Percentiles rank a stretch among this genome's conserved stretches.
These are phyloP conservation scores for Alternaria triticina DNA, from an alignment of 2,329 filamentous ascomycete species.

Conservation along the genomic window DNA sequence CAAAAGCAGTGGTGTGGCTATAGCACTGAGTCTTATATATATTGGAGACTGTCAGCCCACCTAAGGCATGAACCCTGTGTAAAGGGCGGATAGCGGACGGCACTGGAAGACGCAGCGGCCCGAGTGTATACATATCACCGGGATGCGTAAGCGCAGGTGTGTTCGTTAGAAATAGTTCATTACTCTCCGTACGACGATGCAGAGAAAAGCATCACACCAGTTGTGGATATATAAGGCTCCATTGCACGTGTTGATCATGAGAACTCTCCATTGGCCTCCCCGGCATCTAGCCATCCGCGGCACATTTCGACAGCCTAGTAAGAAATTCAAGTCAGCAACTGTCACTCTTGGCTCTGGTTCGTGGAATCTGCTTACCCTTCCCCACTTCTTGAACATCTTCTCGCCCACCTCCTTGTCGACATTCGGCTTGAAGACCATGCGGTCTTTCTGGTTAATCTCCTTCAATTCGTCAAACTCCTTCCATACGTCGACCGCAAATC, in stretches of 20 bases:
- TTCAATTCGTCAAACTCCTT: conserved; percentile 74
- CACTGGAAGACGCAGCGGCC: conserved; percentile 5
- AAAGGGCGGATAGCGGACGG: neutral
- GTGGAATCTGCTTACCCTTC: conserved; percentile 52
- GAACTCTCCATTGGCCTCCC: conserved; percentile 46
- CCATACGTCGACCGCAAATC: conserved; percentile 83
- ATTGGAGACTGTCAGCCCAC: neutral
- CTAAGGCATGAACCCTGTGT: neutral
- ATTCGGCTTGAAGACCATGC: conserved; percentile 72
- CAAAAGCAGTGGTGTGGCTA: neutral
- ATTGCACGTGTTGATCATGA: conserved; percentile 32
- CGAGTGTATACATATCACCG: neutral
- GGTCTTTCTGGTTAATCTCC: conserved; percentile 72
- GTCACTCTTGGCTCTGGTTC: neutral
- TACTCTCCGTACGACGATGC: neutral
- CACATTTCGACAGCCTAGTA: conserved; percentile 74
- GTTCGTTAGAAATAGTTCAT: neutral
- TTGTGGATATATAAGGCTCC: conserved; percentile 31
- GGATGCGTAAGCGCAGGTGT: neutral
- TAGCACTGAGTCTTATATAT: neutral
- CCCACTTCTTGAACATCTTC: conserved; percentile 73
- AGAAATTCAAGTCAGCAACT: conserved; percentile 6
- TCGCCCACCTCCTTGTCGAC: conserved; percentile 64
- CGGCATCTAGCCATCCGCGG: conserved; percentile 69
- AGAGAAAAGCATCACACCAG: conserved; percentile 21